A percentile compares a stretch with the other conserved stretches of the same genome.
phyloP scores from a whole-genome alignment of 257 asterid genomes.

The Penstemon barbatus region DNA sequence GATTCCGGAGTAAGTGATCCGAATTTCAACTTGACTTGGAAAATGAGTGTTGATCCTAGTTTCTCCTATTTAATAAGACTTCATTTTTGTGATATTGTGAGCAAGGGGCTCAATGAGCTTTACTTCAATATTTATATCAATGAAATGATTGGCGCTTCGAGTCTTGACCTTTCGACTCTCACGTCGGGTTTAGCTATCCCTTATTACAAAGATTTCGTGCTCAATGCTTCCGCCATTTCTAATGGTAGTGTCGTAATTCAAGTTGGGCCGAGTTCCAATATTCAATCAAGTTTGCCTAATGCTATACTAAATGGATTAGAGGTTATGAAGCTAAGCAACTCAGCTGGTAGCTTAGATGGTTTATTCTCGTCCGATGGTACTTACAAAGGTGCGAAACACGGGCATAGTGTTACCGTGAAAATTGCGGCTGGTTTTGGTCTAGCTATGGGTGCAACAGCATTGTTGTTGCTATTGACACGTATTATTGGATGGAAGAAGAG shows the following conservation, averaged over 20 bases:
- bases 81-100: constrained; percentile 87
- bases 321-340: constrained; percentile 87
- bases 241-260: constrained; percentile 58
- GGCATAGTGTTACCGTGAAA: constrained; percentile 34
- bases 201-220: constrained; percentile 71
- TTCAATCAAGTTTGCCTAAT: constrained; percentile 52
- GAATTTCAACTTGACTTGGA: constrained; percentile 83
- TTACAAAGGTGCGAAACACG: constrained; percentile 23
- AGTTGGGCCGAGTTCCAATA: constrained; percentile 64
- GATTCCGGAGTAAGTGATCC: constrained; percentile 61
- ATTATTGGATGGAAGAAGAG: constrained; percentile 36
- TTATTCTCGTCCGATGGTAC: constrained; percentile 52
- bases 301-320: constrained; percentile 90
- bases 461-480: constrained; percentile 35
- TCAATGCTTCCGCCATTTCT: constrained; percentile 57
- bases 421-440: constrained; percentile 54
- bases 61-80: constrained; percentile 72
- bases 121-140: constrained; percentile 85
- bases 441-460: constrained; percentile 41
- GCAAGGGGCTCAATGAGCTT: constrained; percentile 69
- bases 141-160: constrained; percentile 48
- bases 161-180: constrained; percentile 76
- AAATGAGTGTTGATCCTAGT: constrained; percentile 68
- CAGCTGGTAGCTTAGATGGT: constrained; percentile 81
- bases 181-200: constrained; percentile 68